phyloP scores from a whole-genome alignment of 2,329 filamentous ascomycete genomes.

The Neoarthrinium moseri region DNA sequence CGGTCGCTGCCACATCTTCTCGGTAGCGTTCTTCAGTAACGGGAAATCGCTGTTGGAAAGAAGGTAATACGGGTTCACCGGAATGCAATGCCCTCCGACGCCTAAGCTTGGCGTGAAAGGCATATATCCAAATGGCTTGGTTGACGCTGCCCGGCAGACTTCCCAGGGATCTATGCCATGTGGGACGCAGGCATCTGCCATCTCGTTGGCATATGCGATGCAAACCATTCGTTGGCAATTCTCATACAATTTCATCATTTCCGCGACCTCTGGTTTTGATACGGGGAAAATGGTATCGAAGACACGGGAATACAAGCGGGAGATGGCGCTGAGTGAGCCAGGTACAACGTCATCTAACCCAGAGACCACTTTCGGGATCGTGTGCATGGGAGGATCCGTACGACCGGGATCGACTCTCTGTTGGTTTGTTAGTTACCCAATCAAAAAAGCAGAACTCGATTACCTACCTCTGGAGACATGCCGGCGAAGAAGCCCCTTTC shows the following conservation, averaged over 20 bases:
- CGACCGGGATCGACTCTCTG: conserved; percentile 51
- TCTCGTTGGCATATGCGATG: conserved; percentile 56
- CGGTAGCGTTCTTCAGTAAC: conserved; percentile 41
- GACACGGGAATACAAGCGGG: conserved; percentile 41
- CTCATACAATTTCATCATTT: conserved; percentile 59
- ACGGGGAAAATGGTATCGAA: conserved; percentile 49
- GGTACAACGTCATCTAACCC: conserved; percentile 46
- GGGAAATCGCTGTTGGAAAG: conserved; percentile 47
- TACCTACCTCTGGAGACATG: conserved; percentile 46
- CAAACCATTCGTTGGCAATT: conserved; percentile 57
- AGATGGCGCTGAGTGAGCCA: conserved; percentile 43
- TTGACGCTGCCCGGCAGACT: conserved; percentile 46
- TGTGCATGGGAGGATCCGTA: conserved; percentile 32
- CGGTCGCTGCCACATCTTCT: conserved; percentile 42
- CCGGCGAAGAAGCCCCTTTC: conserved; percentile 41
- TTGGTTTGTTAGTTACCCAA: not conserved
- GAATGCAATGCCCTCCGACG: conserved; percentile 57
- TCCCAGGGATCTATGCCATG: conserved; percentile 48
- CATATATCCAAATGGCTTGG: conserved; percentile 53
- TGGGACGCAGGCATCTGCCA: conserved; percentile 49
- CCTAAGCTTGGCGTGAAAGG: conserved; percentile 46
- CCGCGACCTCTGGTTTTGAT: conserved; percentile 51
- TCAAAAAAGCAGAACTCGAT: not conserved
- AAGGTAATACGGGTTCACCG: conserved; percentile 46
- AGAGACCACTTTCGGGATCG: conserved; percentile 54